Base-by-base conservation (phyloP, 345 rosid genomes). In the Arabidopsis suecica region DNA sequence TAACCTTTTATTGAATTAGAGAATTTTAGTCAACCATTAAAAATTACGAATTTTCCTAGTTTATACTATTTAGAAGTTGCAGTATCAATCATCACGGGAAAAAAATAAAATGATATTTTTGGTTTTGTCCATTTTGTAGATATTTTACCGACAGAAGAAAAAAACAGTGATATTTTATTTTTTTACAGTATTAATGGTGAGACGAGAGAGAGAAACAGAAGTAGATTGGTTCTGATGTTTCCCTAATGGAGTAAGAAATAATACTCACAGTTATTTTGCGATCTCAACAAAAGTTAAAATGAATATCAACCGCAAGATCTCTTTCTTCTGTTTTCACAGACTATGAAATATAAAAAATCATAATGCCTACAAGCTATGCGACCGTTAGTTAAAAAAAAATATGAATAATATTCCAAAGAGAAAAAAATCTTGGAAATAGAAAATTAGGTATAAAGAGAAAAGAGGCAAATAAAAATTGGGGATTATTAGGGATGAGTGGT, bases 231-330 rank as follows among this genome's bases (percentile, higher is more conserved):
- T 30, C 67, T 71, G 67, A 71, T 71, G 80, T 71, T 70, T 71
- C 80, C 80, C 80, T 63, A 64, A 77, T 71, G 61, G 80, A 77
- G 76, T 71, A 77, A 77, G 76, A 70, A 77, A 64, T 61, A 69
- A 45, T n/a, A 42, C 51, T 64, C 58, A 38, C 32, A 51, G 62
- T 63, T 54, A 54, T 54, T 76, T 61, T 62, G 45, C 41, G 56
- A 55, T 77, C 71, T 77, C 75, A 54, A 62, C 9, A 28, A 45
- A 74, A 34, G 6, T 13, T 59, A 7, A 38, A 59, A 51, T 38
- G 48, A 50, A 51, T 68, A 36, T 60, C 41, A 61, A 68, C 79
- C 70, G 45, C 23, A 44, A 42, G 59, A 62, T 76, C 36, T 69
- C 36, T 14, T 65, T 12, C 33, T 61, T 2, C 6, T 10, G 9